phyloP scores from a whole-genome alignment of 2,329 filamentous ascomycete species.

The Pyrenophora teres region DNA sequence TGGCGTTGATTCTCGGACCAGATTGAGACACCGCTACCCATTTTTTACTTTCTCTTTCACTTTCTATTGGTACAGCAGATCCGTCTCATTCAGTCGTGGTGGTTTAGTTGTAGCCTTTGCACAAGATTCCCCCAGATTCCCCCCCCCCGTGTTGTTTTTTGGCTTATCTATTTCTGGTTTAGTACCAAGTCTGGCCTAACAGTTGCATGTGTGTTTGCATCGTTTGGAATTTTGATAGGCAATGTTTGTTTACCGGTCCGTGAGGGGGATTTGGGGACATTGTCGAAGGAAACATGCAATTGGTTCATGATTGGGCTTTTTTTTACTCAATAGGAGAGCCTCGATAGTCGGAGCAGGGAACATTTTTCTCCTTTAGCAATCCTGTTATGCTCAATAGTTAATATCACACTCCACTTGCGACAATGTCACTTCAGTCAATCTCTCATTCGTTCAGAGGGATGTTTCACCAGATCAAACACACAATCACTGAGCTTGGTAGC shows the following conservation, averaged over 20 bases:
- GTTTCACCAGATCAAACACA: too few species aligned
- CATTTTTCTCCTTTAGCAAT: too few species aligned
- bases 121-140: constrained; percentile 37
- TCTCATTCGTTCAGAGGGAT: too few species aligned
- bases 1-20: constrained; percentile 24
- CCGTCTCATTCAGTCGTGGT: constrained; percentile 21
- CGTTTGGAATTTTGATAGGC: constrained; percentile 18
- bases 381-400: too few species aligned
- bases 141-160: constrained; percentile 4
- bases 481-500: too few species aligned
- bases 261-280: neutral
- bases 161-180: constrained; percentile 12
- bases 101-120: constrained; percentile 27
- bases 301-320: too few species aligned
- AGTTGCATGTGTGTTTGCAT: constrained; percentile 17
- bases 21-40: constrained; percentile 14
- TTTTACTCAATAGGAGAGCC: neutral
- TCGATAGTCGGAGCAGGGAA: too few species aligned
- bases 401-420: too few species aligned
- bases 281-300: neutral
- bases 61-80: constrained; percentile 10
- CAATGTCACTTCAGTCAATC: too few species aligned
- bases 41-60: constrained; percentile 8
- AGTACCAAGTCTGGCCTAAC: constrained; percentile 6
- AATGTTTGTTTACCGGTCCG: neutral